Evolutionary conservation across 768 basidiomycete species (phyloP).

Genomic region (Hypholoma fasciculare): DNA sequence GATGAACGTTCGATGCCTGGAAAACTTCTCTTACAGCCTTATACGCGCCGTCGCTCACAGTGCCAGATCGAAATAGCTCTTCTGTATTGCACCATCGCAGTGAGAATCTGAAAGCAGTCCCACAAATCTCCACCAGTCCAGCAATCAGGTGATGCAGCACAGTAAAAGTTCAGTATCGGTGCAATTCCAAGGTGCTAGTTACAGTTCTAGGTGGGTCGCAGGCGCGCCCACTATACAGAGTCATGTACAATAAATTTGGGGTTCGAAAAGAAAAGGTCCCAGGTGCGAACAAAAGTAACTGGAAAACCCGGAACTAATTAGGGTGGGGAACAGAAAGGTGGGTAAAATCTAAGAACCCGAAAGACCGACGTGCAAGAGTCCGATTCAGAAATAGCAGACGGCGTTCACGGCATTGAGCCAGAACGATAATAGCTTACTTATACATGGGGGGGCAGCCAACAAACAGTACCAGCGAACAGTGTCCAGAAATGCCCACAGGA

Average conservation of each 20-base stretch:
- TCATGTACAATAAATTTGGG: conserved; percentile 5
- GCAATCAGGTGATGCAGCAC: background rate
- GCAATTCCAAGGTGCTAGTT: background rate
- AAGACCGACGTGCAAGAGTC: background rate
- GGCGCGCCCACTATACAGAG: background rate
- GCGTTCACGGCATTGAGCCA: background rate
- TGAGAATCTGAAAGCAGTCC: background rate
- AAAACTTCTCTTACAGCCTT: background rate
- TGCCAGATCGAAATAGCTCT: background rate
- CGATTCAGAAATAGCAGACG: background rate
- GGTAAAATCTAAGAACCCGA: background rate
- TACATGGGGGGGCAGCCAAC: conserved; percentile 10
- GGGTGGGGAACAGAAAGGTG: background rate
- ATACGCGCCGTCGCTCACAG: background rate
- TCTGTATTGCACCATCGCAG: conserved; percentile 2
- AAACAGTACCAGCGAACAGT: background rate
- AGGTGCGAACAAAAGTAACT: background rate
- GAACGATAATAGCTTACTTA: conserved; percentile 6
- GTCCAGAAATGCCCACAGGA: conserved; percentile 2
- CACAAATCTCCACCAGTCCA: background rate
- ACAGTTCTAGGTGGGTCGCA: background rate
- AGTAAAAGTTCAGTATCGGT: too few relatives aligned
- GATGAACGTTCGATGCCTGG: background rate
- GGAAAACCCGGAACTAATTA: conserved; percentile 1
- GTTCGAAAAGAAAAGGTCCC: background rate